A percentile compares a stretch with the other conserved stretches of the same genome.
phyloP scores from a whole-genome alignment of 768 basidiomycete species.

The Strobilomyces dryophilus region DNA sequence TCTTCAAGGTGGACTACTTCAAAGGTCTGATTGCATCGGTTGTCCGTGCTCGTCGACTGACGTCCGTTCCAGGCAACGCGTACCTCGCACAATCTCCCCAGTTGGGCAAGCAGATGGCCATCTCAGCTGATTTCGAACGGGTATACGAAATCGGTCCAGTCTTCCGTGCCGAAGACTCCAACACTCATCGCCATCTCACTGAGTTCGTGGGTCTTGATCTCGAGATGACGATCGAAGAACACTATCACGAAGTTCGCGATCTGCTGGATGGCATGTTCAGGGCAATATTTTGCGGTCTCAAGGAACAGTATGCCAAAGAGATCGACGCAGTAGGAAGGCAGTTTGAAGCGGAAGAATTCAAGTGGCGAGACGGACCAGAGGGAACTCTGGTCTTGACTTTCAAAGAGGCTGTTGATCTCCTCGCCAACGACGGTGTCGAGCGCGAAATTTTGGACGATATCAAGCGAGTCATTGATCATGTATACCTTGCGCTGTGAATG shows the following conservation, averaged over 20 bases:
- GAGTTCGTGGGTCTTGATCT: slow-evolving; percentile 99
- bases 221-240: slow-evolving; percentile 98
- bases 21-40: slow-evolving; percentile 51
- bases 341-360: slow-evolving; percentile 95
- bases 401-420: slow-evolving; percentile 80
- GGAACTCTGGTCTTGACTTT: slow-evolving; percentile 85
- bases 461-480: slow-evolving; percentile 46
- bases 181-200: slow-evolving; percentile 96
- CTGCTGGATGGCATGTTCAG: slow-evolving; percentile 84
- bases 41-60: slow-evolving; percentile 3
- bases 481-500: not conserved
- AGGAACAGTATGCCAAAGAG: slow-evolving; percentile 73
- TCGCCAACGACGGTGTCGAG: slow-evolving; percentile 82
- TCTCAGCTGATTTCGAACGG: slow-evolving; percentile 96
- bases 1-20: slow-evolving; percentile 98
- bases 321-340: slow-evolving; percentile 79
- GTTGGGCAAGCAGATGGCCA: slow-evolving; percentile 98
- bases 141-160: slow-evolving; percentile 97
- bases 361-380: slow-evolving; percentile 65
- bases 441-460: slow-evolving; percentile 85
- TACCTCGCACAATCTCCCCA: slow-evolving; percentile 97
- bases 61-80: slow-evolving; percentile 59
- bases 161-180: slow-evolving; percentile 96
- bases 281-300: slow-evolving; percentile 80
- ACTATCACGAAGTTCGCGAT: slow-evolving; percentile 97